These are phyloP conservation scores for Candida oleophila DNA, from an alignment of 805 yeast species.

Conservation along the genomic window DNA sequence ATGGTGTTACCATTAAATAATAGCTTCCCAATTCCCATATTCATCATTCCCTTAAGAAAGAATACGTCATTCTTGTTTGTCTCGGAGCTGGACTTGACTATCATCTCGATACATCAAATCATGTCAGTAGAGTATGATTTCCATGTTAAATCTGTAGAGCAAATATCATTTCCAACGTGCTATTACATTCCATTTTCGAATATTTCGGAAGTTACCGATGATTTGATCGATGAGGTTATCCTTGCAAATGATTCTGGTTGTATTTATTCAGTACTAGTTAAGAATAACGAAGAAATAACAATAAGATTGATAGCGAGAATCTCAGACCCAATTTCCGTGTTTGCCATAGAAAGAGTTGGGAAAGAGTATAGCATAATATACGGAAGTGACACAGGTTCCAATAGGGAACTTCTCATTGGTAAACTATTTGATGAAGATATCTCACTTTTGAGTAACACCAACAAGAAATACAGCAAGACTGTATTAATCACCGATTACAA, in stretches of 20 bases:
- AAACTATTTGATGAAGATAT: slow-evolving; percentile 18
- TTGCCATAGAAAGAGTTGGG: slow-evolving; percentile 22
- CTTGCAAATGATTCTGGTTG: slow-evolving; percentile 36
- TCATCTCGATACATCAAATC: slow-evolving; percentile 44
- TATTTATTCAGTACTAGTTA: slow-evolving; percentile 27
- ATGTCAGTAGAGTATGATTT: slow-evolving; percentile 47
- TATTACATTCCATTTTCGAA: slow-evolving; percentile 26
- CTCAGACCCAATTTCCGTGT: slow-evolving; percentile 34
- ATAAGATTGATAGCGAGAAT: slow-evolving; percentile 32
- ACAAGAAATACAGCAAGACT: slow-evolving; percentile 21
- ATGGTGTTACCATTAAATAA: slow-evolving; percentile 41
- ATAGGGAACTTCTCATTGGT: slow-evolving; percentile 32
- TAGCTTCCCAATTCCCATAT: slow-evolving; percentile 41
- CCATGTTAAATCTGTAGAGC: slow-evolving; percentile 14
- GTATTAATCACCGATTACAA: slow-evolving; percentile 28
- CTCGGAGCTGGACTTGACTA: slow-evolving; percentile 26
- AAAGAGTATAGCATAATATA: slow-evolving; percentile 27
- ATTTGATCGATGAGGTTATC: slow-evolving; percentile 24
- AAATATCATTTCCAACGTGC: slow-evolving; percentile 41
- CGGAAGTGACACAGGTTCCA: slow-evolving; percentile 41
- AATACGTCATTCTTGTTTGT: slow-evolving; percentile 40
- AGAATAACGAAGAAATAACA: slow-evolving; percentile 14
- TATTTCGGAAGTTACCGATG: slow-evolving; percentile 9
- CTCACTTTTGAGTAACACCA: slow-evolving; percentile 1
- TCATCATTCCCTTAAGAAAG: slow-evolving; percentile 38